phyloP scores from a whole-genome alignment of 306 rosid species.

The Fragaria vesca region DNA sequence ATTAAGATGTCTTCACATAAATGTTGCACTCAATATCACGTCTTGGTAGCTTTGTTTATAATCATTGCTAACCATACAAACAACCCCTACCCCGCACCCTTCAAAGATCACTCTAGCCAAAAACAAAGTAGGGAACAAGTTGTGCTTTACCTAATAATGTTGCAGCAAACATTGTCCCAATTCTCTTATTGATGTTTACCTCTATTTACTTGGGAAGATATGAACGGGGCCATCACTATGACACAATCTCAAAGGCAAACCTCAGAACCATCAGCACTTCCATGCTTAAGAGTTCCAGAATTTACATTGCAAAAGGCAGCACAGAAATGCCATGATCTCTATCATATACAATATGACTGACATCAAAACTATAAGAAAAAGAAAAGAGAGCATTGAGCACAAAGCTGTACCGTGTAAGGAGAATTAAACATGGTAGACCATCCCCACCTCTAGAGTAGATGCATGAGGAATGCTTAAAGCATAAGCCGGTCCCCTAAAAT shows the following conservation, averaged over 20 bases:
- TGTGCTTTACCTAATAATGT: background rate
- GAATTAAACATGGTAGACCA: slow-evolving; percentile 75
- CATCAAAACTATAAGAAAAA: slow-evolving; percentile 5
- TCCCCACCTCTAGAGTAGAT: slow-evolving; percentile 92
- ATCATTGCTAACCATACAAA: background rate
- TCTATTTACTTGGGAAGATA: background rate
- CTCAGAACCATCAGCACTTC: slow-evolving; percentile 11
- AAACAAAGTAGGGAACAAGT: background rate
- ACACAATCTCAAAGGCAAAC: slow-evolving; percentile 9
- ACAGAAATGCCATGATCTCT: slow-evolving; percentile 40
- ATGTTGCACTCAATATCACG: background rate
- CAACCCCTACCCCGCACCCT: background rate
- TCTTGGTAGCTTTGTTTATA: background rate
- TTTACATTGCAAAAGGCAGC: slow-evolving; percentile 4
- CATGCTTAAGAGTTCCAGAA: slow-evolving; percentile 16
- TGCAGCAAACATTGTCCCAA: background rate
- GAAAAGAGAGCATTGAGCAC: slow-evolving; percentile 25
- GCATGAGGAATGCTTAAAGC: slow-evolving; percentile 88
- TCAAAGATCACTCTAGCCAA: background rate
- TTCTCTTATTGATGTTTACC: slow-evolving; percentile 9
- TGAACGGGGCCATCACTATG: background rate
- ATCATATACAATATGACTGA: slow-evolving; percentile 37
- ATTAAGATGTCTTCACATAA: background rate
- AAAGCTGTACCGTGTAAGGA: slow-evolving; percentile 32
- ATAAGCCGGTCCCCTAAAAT: slow-evolving; percentile 84